Percentiles rank a stretch among this genome's conserved stretches.
Evolutionary conservation across 306 rosid species (phyloP).

Genomic region (Lotus japonicus): DNA sequence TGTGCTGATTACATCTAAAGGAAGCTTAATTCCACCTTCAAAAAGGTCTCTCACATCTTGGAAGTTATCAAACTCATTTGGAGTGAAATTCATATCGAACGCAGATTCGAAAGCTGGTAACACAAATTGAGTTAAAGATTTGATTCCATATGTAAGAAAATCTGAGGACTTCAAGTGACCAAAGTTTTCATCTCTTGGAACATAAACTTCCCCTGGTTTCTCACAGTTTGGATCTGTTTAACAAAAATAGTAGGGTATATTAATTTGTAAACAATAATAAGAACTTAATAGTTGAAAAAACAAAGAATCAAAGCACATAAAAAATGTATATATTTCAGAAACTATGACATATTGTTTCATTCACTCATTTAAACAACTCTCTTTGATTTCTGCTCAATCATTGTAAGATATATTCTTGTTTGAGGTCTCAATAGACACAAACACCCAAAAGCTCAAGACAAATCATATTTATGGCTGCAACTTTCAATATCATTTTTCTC

Average conservation of each 20-base stretch:
- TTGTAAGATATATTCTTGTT: no score
- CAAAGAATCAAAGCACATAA: no score
- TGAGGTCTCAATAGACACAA: no score
- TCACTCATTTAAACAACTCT: no score
- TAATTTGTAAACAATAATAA: neutral
- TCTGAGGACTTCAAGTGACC: conserved; percentile 72
- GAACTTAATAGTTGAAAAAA: no score
- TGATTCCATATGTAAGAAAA: conserved; percentile 49
- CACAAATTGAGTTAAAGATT: conserved; percentile 47
- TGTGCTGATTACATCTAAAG: conserved; percentile 29
- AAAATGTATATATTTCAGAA: no score
- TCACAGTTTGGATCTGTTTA: conserved; percentile 50
- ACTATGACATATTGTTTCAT: no score
- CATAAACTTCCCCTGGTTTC: conserved; percentile 58
- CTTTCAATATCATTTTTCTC: no score
- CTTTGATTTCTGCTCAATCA: no score
- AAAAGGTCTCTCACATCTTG: conserved; percentile 55
- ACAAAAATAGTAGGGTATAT: neutral
- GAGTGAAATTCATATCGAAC: conserved; percentile 26
- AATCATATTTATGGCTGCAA: no score
- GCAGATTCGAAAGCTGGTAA: conserved; percentile 45
- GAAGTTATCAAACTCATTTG: conserved; percentile 55
- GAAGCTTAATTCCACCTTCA: conserved; percentile 59
- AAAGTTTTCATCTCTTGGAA: conserved; percentile 83
- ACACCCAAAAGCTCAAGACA: no score